A percentile compares a stretch with the other conserved stretches of the same genome.
Evolutionary conservation across 2,329 filamentous ascomycete genomes (phyloP).

Genomic region (Fonsecaea nubica): DNA sequence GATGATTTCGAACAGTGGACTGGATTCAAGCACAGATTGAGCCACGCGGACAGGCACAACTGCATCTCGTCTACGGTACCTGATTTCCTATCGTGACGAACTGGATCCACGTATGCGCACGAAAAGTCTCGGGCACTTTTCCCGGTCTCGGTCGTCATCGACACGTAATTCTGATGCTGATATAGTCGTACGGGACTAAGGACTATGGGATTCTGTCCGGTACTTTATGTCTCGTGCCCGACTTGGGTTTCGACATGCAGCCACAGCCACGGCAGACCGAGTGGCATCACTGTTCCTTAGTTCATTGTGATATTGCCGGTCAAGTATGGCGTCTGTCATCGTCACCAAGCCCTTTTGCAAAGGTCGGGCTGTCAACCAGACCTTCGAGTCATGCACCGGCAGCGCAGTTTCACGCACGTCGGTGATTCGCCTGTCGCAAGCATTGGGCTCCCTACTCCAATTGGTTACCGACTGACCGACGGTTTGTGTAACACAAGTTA

Average conservation of each 20-base stretch:
- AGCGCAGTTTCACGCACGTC: not conserved
- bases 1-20: not conserved
- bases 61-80: not conserved
- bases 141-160: not conserved
- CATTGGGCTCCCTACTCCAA: not conserved
- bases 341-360: not conserved
- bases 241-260: not conserved
- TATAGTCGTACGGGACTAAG: not conserved
- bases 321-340: too few species aligned
- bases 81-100: not conserved
- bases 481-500: not conserved
- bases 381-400: not conserved
- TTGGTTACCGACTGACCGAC: not conserved
- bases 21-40: not conserved
- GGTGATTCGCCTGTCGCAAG: not conserved
- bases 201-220: not conserved
- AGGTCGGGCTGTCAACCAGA: not conserved
- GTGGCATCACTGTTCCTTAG: not conserved
- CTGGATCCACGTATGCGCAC: constrained; percentile 5
- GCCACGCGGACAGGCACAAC: not conserved
- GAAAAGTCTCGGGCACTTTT: not conserved
- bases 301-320: too few species aligned
- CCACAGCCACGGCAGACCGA: not conserved
- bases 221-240: not conserved
- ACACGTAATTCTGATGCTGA: not conserved